These are phyloP conservation scores for Grigorovia humatica DNA, from an alignment of 805 yeast genomes.

Conservation along the genomic window DNA sequence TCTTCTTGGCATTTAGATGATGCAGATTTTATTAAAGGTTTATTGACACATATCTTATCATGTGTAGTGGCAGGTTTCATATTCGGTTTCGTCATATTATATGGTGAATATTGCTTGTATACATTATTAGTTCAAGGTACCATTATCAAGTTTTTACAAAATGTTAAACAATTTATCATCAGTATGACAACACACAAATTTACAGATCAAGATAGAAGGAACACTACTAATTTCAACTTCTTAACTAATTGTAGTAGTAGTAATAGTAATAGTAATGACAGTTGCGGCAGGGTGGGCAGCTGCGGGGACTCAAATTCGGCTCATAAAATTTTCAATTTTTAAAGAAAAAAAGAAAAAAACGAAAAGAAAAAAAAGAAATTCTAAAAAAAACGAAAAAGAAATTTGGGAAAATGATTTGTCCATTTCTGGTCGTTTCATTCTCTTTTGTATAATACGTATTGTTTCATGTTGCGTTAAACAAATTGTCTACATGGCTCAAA, in stretches of 20 bases:
- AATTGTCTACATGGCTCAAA: too few species aligned
- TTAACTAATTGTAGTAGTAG: too few species aligned
- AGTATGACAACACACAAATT: neutral
- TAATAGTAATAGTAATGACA: neutral
- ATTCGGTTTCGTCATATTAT: constrained; percentile 38
- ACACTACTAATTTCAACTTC: too few species aligned
- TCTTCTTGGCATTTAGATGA: constrained; percentile 90
- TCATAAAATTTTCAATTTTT: neutral
- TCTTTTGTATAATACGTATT: too few species aligned
- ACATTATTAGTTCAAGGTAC: neutral
- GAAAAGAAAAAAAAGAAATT: neutral
- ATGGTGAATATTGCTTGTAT: constrained; percentile 37
- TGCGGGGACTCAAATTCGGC: neutral
- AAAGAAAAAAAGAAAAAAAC: too few species aligned
- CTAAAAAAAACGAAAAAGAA: too few species aligned
- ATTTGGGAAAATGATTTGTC: too few species aligned
- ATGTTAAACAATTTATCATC: neutral
- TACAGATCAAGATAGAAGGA: neutral
- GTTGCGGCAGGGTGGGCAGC: neutral
- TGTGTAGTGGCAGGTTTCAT: constrained; percentile 62
- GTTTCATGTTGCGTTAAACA: too few species aligned
- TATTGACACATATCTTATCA: constrained; percentile 61
- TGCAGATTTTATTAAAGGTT: constrained; percentile 61
- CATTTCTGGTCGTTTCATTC: too few species aligned
- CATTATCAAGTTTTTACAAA: neutral